Evolutionary conservation across 768 basidiomycete genomes (phyloP).

Genomic region (Boletus patriciae): DNA sequence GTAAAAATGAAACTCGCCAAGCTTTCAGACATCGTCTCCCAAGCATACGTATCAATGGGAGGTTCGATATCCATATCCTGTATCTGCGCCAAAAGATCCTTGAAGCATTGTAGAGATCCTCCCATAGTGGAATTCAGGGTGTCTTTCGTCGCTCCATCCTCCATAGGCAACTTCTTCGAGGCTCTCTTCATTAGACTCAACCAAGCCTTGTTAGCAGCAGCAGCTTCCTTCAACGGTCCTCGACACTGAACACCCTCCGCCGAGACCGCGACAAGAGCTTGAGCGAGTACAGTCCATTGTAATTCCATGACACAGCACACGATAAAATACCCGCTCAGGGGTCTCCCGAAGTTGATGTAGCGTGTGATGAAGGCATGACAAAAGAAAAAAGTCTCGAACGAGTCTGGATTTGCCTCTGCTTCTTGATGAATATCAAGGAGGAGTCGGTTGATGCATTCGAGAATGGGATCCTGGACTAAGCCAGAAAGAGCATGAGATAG

Average conservation of each 20-base stretch:
- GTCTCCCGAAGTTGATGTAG: conserved; percentile 73
- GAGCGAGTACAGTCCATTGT: conserved; percentile 82
- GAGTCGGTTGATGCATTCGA: conserved; percentile 73
- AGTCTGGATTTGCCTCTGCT: conserved; percentile 43
- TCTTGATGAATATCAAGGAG: conserved; percentile 60
- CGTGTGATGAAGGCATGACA: conserved; percentile 70
- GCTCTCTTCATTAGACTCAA: conserved; percentile 58
- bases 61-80: conserved; percentile 82
- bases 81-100: conserved; percentile 74
- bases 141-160: conserved; percentile 37
- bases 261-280: conserved; percentile 51
- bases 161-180: conserved; percentile 38
- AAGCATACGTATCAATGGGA: conserved; percentile 81
- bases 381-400: conserved; percentile 44
- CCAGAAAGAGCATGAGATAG: conserved; percentile 53
- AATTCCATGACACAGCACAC: conserved; percentile 88
- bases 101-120: conserved; percentile 73
- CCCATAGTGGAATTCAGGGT: conserved; percentile 50
- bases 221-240: conserved; percentile 59
- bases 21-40: conserved; percentile 91
- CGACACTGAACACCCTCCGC: conserved; percentile 22
- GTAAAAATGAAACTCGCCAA: conserved; percentile 49
- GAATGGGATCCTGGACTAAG: conserved; percentile 63
- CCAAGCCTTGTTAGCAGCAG: conserved; percentile 85
- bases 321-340: conserved; percentile 83